These are phyloP conservation scores for Aschersonia sp. DNA, from an alignment of 2,329 filamentous ascomycete species.

Conservation along the genomic window DNA sequence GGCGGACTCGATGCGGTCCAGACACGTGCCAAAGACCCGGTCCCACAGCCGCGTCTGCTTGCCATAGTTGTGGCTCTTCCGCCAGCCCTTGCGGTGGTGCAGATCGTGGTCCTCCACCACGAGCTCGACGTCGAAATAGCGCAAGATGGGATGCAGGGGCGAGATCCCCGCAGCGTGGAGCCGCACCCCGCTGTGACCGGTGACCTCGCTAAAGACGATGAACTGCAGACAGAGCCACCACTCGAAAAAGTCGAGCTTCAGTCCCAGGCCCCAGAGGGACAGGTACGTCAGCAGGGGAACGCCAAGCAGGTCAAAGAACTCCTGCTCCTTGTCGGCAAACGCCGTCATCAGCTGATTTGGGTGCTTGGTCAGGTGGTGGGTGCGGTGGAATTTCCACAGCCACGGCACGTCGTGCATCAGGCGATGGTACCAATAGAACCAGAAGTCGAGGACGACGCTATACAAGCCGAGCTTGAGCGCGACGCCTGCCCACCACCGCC, in stretches of 20 bases:
- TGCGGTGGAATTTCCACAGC: conserved; percentile 28
- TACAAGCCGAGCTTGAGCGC: conserved; percentile 23
- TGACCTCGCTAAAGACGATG: conserved; percentile 21
- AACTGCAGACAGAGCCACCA: conserved; percentile 30
- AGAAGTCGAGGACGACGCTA: conserved; percentile 26
- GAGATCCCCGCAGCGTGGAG: conserved; percentile 17
- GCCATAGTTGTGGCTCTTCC: conserved; percentile 21
- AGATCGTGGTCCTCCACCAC: conserved; percentile 26
- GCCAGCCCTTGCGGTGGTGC: conserved; percentile 22
- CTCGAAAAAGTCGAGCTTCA: conserved; percentile 29
- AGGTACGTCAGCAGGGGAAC: conserved; percentile 23
- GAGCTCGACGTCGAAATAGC: conserved; percentile 17
- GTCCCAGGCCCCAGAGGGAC: conserved; percentile 15
- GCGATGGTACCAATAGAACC: conserved; percentile 24
- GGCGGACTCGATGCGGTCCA: conserved; percentile 19
- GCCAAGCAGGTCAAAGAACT: conserved; percentile 24
- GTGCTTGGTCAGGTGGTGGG: conserved; percentile 29
- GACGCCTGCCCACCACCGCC: conserved; percentile 17
- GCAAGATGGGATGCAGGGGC: conserved; percentile 17
- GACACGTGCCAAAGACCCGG: conserved; percentile 19
- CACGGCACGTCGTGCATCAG: conserved; percentile 23
- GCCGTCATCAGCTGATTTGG: conserved; percentile 25
- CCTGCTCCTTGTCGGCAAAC: conserved; percentile 26
- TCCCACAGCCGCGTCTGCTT: conserved; percentile 24
- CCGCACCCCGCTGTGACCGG: conserved; percentile 22